Base-by-base conservation (phyloP, 768 basidiomycete genomes). In the Suillus variegatus region DNA sequence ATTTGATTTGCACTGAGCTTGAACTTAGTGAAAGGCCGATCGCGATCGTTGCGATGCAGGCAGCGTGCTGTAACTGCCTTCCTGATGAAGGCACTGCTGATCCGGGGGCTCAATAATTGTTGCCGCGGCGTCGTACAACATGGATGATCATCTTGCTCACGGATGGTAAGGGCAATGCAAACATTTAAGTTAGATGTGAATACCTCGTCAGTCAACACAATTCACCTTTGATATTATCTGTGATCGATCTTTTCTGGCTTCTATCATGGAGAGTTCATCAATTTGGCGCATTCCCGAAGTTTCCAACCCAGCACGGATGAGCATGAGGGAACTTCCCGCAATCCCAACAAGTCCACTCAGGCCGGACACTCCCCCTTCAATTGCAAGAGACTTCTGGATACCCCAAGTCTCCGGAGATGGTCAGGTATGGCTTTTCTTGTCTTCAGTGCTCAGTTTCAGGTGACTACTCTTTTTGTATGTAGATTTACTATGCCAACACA, bases 401-500 rank as follows among this genome's bases (percentile, higher is more conserved):
- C 96, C 96, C 12, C 87, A 90, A 71, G 86, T 97, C 58, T 89
- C 92, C 2, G 76, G 83, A 16, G 86, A 91, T 67, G 93, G 94
- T 66, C 92, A 93, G 86, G 94, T 95, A 70, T 68, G 82, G 76
- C 65, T 64, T 63, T 66, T 64, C 47, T 5, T 40, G 28, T 25
- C 20, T 12, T 51, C 10, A 40, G 64, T 38, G 60, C 70, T 32
- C 41, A 44, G 38, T 18, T 12, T 38, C 58, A 60, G 55, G n/a
- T n/a, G 25, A 32, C 51, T 47, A 52, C 18, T 57, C 22, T 10
- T 38, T 25, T 40, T 40, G 35, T 28, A 9, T 38, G 44, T 63
- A 97, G 95, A 94, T 99, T 73, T 96, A 88, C 80, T 99, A 97
- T 79, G 87, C 91, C 68, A 98, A 98, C 73, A 93, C 93, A 3